Base-by-base conservation (phyloP, 1,284 basidiomycete genomes). In the Malassezia arunalokei region DNA sequence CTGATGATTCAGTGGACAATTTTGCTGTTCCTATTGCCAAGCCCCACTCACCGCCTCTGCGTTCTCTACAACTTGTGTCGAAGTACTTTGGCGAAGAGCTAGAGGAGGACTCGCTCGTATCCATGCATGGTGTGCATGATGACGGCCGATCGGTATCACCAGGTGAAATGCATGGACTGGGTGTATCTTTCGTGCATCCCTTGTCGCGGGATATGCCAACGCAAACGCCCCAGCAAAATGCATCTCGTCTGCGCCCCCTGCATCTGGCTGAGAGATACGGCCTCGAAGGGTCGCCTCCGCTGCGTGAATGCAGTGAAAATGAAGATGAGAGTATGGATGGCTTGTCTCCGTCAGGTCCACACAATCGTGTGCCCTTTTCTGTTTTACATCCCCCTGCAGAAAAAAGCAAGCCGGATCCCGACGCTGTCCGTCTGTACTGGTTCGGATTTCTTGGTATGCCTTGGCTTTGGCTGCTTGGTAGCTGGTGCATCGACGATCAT, bases 401-500 rank as follows among this genome's bases (percentile, higher is more conserved):
- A 24, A 49, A 54, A 14, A 8, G 27, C 27, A 49, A n/a, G 14
- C 27, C 28, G 4, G 46, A 48, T 24, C 46, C 46, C n/a, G 45
- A 54, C 42, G 51, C 51, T 6, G 14, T 42, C 4, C 29, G 27
- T 9, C 40, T 58, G 14, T 58, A 51, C 17, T 58, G 49, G 44
- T 50, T 45, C 24, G 57, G 57, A 11, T 58, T 58, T 37, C 37
- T 54, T 8, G 49, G 53, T 14, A 58, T 58, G 57, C 57, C 57
- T 12, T 58, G 57, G 57, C 53, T 55, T 30, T 58, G 57, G 57
- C 45, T 58, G 2, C 15, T 58, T 12, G 57, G 57, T 8, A 49
- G 57, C 20, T 58, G 57, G 57, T 54, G 53, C 11, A 17, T 43
- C 5, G 48, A 46, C n/a, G 53, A 55, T 32, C 31, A 43, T 8